Evolutionary conservation across 140 eudicot species (phyloP).

Genomic region (Anethum foeniculum): DNA sequence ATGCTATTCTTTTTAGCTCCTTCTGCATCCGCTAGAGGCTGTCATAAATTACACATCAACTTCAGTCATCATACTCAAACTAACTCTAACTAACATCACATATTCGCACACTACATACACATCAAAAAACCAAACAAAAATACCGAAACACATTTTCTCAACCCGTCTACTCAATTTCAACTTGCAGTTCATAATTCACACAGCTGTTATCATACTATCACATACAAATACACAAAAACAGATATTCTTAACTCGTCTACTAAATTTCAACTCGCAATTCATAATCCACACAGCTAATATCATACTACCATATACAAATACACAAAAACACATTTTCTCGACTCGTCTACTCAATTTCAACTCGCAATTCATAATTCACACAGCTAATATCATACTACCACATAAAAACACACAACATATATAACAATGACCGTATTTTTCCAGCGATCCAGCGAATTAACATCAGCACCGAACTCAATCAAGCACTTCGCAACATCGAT

Average conservation of each 20-base stretch:
- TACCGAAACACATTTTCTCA: not conserved
- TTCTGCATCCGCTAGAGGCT: slow-evolving; percentile 99
- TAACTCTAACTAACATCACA: slow-evolving; percentile 14
- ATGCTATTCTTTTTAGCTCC: slow-evolving; percentile 71
- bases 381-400: not conserved
- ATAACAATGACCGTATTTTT: slow-evolving; percentile 56
- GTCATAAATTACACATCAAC: not conserved
- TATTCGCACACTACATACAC: not conserved
- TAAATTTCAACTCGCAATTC: not conserved
- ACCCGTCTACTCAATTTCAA: not conserved
- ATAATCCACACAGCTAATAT: not conserved
- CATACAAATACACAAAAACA: not conserved
- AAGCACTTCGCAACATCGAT: slow-evolving; percentile 75
- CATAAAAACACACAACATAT: too few species aligned
- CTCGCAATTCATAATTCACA: not conserved
- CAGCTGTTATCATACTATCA: not conserved
- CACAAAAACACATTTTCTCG: not conserved
- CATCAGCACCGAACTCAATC: slow-evolving; percentile 78
- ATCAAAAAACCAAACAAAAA: slow-evolving; percentile 5
- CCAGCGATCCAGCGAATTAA: slow-evolving; percentile 96
- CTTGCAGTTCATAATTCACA: not conserved
- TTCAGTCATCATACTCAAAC: not conserved
- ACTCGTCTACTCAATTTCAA: not conserved
- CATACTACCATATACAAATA: not conserved
- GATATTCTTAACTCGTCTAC: not conserved